These are phyloP conservation scores for Irpex lacteus DNA, from an alignment of 1,284 basidiomycete species.

Conservation along the genomic window DNA sequence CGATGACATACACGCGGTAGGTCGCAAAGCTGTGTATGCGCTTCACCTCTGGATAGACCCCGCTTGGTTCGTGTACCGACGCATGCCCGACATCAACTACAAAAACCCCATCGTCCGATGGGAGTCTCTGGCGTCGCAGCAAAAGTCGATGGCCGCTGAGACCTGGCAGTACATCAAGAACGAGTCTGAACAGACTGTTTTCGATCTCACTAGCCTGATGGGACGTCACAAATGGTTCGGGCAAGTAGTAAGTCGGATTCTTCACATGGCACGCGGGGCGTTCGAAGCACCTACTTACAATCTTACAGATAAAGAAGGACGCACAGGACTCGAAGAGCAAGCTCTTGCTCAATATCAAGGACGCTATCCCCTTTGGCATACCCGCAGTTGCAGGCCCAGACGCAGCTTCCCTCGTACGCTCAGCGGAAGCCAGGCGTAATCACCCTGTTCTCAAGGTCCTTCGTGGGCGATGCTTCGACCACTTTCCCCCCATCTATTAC, in stretches of 20 bases:
- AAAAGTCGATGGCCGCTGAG: not conserved
- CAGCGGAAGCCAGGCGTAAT: not conserved
- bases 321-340: not conserved
- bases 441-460: not conserved
- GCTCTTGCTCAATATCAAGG: not conserved
- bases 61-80: not conserved
- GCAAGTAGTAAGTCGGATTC: not conserved
- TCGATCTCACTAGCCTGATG: not conserved
- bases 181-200: not conserved
- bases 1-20: not conserved
- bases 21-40: not conserved
- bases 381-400: not conserved
- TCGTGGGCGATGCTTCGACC: not conserved
- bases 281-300: too few relatives aligned
- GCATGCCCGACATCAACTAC: not conserved
- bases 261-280: not conserved
- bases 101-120: not conserved
- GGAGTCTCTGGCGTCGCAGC: not conserved
- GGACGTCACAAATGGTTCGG: not conserved
- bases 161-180: not conserved
- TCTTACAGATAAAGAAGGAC: not conserved
- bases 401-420: not conserved
- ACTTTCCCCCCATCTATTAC: not conserved
- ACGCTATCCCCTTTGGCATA: not conserved
- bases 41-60: not conserved